Evolutionary conservation across 768 basidiomycete species (phyloP).

Genomic region (Guyanaporus albipodus): DNA sequence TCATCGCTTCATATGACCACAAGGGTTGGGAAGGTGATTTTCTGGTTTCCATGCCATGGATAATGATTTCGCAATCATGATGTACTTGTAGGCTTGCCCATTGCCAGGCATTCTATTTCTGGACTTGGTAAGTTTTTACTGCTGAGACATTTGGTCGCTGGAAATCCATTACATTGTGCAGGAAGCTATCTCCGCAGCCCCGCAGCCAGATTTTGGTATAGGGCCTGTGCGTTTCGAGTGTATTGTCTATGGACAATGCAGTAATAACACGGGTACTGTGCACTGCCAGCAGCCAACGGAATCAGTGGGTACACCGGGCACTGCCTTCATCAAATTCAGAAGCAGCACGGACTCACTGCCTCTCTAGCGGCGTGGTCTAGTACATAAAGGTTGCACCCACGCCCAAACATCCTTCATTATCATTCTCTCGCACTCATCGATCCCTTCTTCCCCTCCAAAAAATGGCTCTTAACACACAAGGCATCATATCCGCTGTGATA

Average conservation of each 20-base stretch:
- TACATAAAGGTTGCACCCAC: slow-evolving; percentile 19
- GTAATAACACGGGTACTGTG: background rate
- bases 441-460: slow-evolving; percentile 1
- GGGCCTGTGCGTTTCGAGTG: background rate
- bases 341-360: slow-evolving; percentile 18
- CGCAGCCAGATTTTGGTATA: background rate
- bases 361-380: background rate
- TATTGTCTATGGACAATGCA: background rate
- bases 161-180: no score
- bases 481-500: slow-evolving; percentile 55
- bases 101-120: no score
- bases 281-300: background rate
- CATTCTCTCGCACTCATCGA: background rate
- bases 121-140: background rate
- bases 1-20: background rate
- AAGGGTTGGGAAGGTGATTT: background rate
- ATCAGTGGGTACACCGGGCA: slow-evolving; percentile 1
- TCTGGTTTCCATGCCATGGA: background rate
- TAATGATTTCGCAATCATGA: no score
- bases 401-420: background rate
- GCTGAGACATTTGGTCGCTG: background rate
- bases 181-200: background rate
- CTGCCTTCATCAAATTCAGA: slow-evolving; percentile 9
- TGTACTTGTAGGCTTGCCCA: no score
- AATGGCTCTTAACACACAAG: slow-evolving; percentile 39